A percentile compares a stretch with the other conserved stretches of the same genome.
phyloP scores from a whole-genome alignment of 2,329 filamentous ascomycete genomes.

The Amylocarpus encephaloides region DNA sequence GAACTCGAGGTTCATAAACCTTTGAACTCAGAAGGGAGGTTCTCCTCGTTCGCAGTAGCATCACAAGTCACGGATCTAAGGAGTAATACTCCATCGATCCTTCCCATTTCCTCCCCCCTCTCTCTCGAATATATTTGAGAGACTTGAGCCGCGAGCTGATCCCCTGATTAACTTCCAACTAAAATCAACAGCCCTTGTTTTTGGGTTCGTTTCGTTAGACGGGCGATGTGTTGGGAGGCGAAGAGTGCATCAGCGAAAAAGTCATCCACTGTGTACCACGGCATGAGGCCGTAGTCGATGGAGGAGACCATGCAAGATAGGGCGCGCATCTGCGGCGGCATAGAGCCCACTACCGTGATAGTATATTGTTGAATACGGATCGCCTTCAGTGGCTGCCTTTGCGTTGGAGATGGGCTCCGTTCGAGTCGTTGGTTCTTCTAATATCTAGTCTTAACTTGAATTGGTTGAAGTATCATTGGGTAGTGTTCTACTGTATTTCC shows the following conservation, averaged over 20 bases:
- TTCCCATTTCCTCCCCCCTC: slow-evolving; percentile 13
- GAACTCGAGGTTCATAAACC: slow-evolving; percentile 34
- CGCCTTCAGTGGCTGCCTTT: no score
- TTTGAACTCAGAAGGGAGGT: slow-evolving; percentile 34
- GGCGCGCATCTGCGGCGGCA: slow-evolving; percentile 34
- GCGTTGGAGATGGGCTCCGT: no score
- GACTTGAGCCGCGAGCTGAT: slow-evolving; percentile 41
- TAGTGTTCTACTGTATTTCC: slow-evolving; percentile 13
- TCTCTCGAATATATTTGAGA: slow-evolving; percentile 29
- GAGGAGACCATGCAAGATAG: slow-evolving; percentile 36
- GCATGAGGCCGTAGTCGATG: slow-evolving; percentile 41
- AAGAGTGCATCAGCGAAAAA: slow-evolving; percentile 39
- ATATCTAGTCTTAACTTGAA: neutral
- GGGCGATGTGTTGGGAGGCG: slow-evolving; percentile 30
- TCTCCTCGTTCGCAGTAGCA: slow-evolving; percentile 26
- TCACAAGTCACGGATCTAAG: slow-evolving; percentile 44
- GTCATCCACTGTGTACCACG: slow-evolving; percentile 34
- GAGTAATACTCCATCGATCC: slow-evolving; percentile 38
- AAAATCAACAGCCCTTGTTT: slow-evolving; percentile 26
- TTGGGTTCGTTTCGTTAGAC: no score
- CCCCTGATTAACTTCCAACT: slow-evolving; percentile 43
- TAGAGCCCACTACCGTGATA: slow-evolving; percentile 43
- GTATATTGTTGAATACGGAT: slow-evolving; percentile 41
- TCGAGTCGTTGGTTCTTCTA: slow-evolving; percentile 13
- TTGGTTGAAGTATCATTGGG: neutral